phyloP scores from a whole-genome alignment of 75 land plant species.

The Selaginella tamariscina region DNA sequence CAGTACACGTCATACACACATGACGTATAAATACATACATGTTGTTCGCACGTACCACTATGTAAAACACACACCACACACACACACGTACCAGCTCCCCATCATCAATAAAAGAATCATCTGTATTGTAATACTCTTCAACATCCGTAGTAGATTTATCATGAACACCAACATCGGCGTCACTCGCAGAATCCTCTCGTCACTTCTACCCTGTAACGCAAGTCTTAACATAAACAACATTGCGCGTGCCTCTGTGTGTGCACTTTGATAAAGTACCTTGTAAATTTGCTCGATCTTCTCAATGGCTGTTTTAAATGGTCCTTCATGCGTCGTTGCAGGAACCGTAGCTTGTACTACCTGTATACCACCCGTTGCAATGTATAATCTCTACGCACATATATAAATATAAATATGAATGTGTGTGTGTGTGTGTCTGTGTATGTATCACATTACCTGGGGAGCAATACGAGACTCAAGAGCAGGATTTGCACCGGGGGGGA shows the following conservation, averaged over 20 bases:
- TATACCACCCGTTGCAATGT: too few relatives aligned
- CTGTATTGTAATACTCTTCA: conserved; percentile 95
- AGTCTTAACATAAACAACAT: too few relatives aligned
- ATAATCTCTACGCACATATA: too few relatives aligned
- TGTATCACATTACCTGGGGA: neutral
- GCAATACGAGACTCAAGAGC: neutral
- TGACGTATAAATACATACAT: too few relatives aligned
- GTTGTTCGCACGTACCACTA: too few relatives aligned
- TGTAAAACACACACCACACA: too few relatives aligned
- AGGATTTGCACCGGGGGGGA: neutral
- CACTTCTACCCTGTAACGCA: too few relatives aligned
- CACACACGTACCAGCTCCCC: conserved; percentile 73
- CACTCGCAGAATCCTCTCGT: neutral
- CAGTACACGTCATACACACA: too few relatives aligned
- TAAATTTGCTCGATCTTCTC: neutral
- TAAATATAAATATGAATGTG: too few relatives aligned
- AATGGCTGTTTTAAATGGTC: neutral
- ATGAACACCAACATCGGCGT: conserved; percentile 66
- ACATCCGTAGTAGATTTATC: conserved; percentile 60
- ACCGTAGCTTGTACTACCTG: too few relatives aligned
- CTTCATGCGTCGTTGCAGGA: neutral
- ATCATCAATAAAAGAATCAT: conserved; percentile 96
- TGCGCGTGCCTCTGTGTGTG: too few relatives aligned
- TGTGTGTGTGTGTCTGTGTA: too few relatives aligned
- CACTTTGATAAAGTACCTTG: neutral